phyloP scores from a whole-genome alignment of 345 rosid genomes.

The Ceriops decandra region DNA sequence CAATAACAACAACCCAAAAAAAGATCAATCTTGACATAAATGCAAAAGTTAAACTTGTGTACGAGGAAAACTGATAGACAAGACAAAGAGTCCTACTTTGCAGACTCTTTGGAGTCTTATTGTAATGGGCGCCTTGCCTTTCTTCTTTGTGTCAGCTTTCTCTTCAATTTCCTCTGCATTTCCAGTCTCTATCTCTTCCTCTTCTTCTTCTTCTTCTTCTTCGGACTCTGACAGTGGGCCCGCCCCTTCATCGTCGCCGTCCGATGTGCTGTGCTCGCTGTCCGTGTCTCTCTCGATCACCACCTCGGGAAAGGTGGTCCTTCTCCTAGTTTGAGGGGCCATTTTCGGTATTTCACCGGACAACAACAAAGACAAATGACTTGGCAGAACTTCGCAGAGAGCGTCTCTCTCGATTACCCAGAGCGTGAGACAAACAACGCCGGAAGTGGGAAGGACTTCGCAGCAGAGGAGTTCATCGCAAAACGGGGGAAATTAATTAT shows the following conservation, averaged over 20 bases:
- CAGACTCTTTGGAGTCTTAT: slow-evolving; percentile 91
- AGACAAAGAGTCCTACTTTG: slow-evolving; percentile 46
- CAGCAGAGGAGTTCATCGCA: not conserved
- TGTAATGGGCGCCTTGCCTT: slow-evolving; percentile 74
- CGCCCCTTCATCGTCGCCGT: slow-evolving; percentile 42
- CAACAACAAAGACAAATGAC: slow-evolving; percentile 16
- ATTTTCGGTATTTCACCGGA: slow-evolving; percentile 25
- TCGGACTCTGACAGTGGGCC: slow-evolving; percentile 33
- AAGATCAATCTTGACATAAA: not conserved
- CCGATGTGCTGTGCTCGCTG: slow-evolving; percentile 65
- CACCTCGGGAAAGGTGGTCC: slow-evolving; percentile 51
- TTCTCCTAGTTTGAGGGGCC: slow-evolving; percentile 53
- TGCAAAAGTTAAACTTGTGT: not conserved
- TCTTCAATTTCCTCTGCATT: slow-evolving; percentile 33
- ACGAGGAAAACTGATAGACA: not conserved
- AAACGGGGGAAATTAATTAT: no score
- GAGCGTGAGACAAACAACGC: not conserved
- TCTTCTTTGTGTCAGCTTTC: slow-evolving; percentile 33
- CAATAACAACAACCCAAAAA: slow-evolving; percentile 2
- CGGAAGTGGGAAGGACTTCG: not conserved
- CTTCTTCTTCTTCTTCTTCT: slow-evolving; percentile 21
- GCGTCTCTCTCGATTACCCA: no score
- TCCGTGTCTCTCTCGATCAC: slow-evolving; percentile 69
- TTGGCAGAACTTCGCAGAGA: no score
- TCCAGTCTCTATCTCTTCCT: slow-evolving; percentile 20